Evolutionary conservation across 2,329 filamentous ascomycete species (phyloP), one percentile per base, ranked within the genome.

Genomic region (Monilinia vaccinii-corymbosi): DNA sequence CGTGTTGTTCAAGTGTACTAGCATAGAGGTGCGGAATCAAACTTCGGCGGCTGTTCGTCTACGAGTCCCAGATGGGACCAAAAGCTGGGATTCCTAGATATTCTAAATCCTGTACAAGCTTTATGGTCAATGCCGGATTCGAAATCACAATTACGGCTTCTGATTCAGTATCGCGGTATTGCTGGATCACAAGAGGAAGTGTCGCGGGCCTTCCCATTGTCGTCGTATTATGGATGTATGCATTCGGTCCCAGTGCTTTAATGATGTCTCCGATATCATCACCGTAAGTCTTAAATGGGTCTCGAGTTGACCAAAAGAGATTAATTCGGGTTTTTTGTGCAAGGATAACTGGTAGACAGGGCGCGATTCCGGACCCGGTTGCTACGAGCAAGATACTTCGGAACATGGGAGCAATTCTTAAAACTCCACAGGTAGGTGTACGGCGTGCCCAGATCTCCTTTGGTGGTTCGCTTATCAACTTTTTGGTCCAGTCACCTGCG

Each of bases 281-380:
- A 2, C 74, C 73, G 55, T 71, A 76, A 9, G 68, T 75, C 25
- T 68, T 55, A 3, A 64, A 57, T 0, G 73, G 74, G 44, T 69
- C 65, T 6, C 68, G 68, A n/a, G 74, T 72, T 5, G 68, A 71
- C 74, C 74, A 76, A 34, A 75, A 67, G 32, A 75, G 65, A 7
- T 67, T 65, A 2, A 67, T 60, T 9, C 64, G 61, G 1, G 67
- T 61, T 10, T 65, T 55, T 6, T 67, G 63, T 23, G 65, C 64
- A 23, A 67, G 62, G 21, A 69, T 67, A 21, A 68, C 61, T 2
- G 66, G 73, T 14, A 89, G 75, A 58, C 84, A 81, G 0, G 87
- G 87, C 0, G 86, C 87, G 61, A 91, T 89, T 3, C 87, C 87
- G 0, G 86, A 89, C 1, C 87, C 87, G 0, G 87, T 91, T 6